A percentile compares a stretch with the other conserved stretches of the same genome.
Conservation (phyloP, 305 asterid genomes). For the Solanum hybrid region DNA sequence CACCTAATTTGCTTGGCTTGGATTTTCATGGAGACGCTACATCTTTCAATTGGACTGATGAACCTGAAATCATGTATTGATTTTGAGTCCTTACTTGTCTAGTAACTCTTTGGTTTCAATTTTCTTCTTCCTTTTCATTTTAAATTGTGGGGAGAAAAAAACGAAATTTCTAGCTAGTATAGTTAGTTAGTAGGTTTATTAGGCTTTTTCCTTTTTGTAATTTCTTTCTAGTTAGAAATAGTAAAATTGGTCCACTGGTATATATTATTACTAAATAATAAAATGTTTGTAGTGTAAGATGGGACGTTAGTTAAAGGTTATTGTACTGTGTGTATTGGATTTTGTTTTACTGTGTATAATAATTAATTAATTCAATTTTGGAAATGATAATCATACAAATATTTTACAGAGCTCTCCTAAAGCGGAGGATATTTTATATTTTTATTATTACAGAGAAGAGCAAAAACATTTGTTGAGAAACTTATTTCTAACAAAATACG, state of each 20-base stretch:
- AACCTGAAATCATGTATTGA: not conserved
- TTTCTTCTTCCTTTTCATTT: not conserved
- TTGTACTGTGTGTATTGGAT: not conserved
- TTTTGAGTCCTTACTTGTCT: not conserved
- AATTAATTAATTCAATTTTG: not conserved
- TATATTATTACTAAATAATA: no score
- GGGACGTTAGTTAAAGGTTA: not conserved
- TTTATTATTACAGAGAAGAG: no score
- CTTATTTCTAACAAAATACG: no score
- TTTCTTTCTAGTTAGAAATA: not conserved
- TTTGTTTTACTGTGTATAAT: not conserved
- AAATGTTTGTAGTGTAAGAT: not conserved
- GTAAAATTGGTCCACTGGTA: not conserved
- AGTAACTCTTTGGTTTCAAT: not conserved
- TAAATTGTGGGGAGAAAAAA: not conserved
- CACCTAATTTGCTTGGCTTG: conserved; percentile 49
- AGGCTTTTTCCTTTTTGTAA: not conserved
- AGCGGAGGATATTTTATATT: no score
- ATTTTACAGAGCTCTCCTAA: not conserved
- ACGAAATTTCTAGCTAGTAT: not conserved
- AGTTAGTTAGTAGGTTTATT: not conserved
- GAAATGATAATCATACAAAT: not conserved
- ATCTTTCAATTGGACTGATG: not conserved
- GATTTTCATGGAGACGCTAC: conserved; percentile 2
- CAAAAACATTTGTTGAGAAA: no score